Base-by-base conservation (phyloP, 495 filamentous ascomycete species). In the Lasiosphaeriaceae sp. region DNA sequence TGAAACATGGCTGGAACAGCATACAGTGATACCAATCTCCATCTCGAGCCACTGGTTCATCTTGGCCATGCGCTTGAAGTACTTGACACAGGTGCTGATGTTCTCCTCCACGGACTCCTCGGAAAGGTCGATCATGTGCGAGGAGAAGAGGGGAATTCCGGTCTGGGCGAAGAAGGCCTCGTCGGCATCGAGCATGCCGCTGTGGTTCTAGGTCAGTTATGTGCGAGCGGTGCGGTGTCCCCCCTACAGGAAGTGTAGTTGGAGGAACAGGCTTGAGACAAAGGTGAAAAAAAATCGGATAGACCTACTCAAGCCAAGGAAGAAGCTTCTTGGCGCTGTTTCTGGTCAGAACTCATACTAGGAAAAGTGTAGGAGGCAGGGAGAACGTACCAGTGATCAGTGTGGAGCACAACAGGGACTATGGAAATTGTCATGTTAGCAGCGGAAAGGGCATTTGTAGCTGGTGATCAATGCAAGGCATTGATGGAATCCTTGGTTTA, bases 41-140 rank as follows among this genome's bases (percentile, higher is more conserved):
- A 97, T 99, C 82, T 99, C 94, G 53, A 99, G 83, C 90, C 90
- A 99, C 73, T 97, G 90, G 80, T 96, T 96, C 90, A 96, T 89
- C 54, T 92, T 90, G 39, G 89, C 88, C 60, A 86, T 89, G 59
- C 92, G 85, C 83, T 96, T 87, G 37, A 96, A 80, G 81, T 97
- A 96, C 68, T 86, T 83, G 67, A 86, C 88, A 56, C 92, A 96
- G 64, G 90, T 96, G 59, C 84, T 62, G 66, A 99, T 93, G 85
- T 99, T 99, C 72, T 80, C 86, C 35, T 93, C 84, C 51, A 96
- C 86, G 26, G 79, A 70, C 79, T 97, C 94, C 81, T 97, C 93
- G 34, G 83, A 41, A 66, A 98, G 71, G 75, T 98, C 94, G 66
- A 99, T 96, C 94, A 99, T 97, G 83, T 99, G 94, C 64, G 79